Evolutionary conservation across 2,329 filamentous ascomycete species (phyloP).

Genomic region (Neonectria ditissima): DNA sequence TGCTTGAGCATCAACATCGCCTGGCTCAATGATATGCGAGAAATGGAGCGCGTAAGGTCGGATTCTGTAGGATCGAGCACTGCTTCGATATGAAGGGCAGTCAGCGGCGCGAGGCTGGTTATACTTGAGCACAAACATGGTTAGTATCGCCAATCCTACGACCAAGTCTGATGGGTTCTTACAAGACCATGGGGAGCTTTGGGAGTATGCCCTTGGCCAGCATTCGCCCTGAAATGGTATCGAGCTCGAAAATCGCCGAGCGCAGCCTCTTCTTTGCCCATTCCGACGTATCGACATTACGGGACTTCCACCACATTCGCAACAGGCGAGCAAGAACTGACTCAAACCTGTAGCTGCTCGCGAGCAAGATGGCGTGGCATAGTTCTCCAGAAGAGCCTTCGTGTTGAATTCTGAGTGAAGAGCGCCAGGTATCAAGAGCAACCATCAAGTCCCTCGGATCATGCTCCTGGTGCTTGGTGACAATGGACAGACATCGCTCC

Average conservation of each 20-base stretch:
- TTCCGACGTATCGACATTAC: background rate
- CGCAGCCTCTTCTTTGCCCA: background rate
- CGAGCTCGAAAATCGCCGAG: background rate
- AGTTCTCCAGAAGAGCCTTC: too few species aligned
- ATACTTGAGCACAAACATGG: background rate
- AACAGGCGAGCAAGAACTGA: background rate
- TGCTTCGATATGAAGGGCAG: background rate
- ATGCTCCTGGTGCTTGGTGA: background rate
- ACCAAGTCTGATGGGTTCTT: too few species aligned
- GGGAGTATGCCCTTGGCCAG: background rate
- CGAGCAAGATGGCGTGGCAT: background rate
- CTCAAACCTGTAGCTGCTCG: conserved; percentile 2
- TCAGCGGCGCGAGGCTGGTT: background rate
- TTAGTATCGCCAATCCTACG: too few species aligned
- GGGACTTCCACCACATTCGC: background rate
- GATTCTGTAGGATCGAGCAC: background rate
- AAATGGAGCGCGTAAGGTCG: background rate
- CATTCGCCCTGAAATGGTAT: background rate
- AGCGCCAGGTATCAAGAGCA: background rate
- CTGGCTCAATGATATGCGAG: conserved; percentile 6
- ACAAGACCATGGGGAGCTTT: background rate
- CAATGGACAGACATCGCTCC: background rate
- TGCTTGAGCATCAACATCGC: background rate
- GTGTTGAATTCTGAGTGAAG: background rate
- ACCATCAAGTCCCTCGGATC: background rate